Evolutionary conservation across 768 basidiomycete species (phyloP).

Genomic region (Pulveroboletus sp.): DNA sequence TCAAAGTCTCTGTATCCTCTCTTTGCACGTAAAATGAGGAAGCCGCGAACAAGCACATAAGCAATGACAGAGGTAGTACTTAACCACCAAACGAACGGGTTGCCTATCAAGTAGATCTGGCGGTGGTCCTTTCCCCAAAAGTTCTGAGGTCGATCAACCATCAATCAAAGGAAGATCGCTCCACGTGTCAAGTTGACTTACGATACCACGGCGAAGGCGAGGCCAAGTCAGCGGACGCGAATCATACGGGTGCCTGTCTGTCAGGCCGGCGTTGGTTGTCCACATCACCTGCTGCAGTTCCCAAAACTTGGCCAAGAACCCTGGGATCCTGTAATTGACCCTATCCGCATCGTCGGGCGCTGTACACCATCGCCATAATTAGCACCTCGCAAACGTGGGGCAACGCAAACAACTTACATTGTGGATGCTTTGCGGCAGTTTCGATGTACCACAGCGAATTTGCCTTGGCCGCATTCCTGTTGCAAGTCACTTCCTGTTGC

Average conservation of each 20-base stretch:
- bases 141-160: constrained; percentile 49
- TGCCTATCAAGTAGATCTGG: constrained; percentile 94
- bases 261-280: constrained; percentile 93
- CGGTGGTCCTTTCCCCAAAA: constrained; percentile 98
- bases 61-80: constrained; percentile 65
- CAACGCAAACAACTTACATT: constrained; percentile 44
- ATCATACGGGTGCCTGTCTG: constrained; percentile 92
- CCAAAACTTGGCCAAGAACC: constrained; percentile 85
- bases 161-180: neutral
- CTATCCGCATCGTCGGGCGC: constrained; percentile 67
- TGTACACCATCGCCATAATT: constrained; percentile 27
- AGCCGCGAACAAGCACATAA: constrained; percentile 66
- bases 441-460: constrained; percentile 96
- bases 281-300: constrained; percentile 96
- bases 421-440: constrained; percentile 64
- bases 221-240: constrained; percentile 94
- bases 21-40: constrained; percentile 85
- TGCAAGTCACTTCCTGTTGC: constrained; percentile 99
- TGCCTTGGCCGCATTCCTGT: constrained; percentile 86
- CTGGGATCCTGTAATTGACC: constrained; percentile 88
- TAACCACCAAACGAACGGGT: constrained; percentile 90
- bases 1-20: constrained; percentile 91
- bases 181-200: constrained; percentile 39
- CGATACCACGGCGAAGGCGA: constrained; percentile 85
- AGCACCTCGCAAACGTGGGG: neutral